Base-by-base conservation (phyloP, 2,329 filamentous ascomycete species). In the Thielaviopsis euricoi region DNA sequence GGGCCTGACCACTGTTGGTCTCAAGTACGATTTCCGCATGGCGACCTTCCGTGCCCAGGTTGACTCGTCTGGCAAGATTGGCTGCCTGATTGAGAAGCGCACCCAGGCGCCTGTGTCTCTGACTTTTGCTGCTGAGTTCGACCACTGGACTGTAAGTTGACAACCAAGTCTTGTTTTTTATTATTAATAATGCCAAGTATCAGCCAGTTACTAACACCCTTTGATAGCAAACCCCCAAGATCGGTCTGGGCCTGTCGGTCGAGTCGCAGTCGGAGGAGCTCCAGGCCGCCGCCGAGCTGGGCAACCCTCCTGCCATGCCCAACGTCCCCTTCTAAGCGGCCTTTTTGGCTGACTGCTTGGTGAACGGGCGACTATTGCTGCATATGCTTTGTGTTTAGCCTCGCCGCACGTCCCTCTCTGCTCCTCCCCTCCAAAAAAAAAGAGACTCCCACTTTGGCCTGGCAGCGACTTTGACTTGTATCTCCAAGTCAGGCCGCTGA, bases 11-110 rank as follows among this genome's bases (percentile, higher is more conserved):
- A 89, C 90, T 57, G 80, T 97, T 66, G 93, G 91, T 67, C 88
- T 89, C 69, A 98, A 98, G 75, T 98, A 98, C 74, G 91, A 96
- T 71, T 98, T 98, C 82, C 82, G 88, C 68, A 87, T 89, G 74
- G 93, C 88, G 58, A 93, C 89, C 55, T 95, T 96, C 83, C 84
- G 91, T 64, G 93, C 91, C 51, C 93, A 98, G 75, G 80, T 97
- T 65, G 93, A 98, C 74, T 94, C 89, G 67, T 84, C 88, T 70
- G 93, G 93, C 70, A 95, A 95, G 76, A 79, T 98, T 61, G 88
- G 86, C 72, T 93, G 89, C 69, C 74, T 96, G 67, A 75, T 97
- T 64, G 93, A 98, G 79, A 97, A 96, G 83, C 85, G 89, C 67
- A 87, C 98, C 67, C 89, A 89, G 29, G 89, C 89, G 63, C 87